Conservation (phyloP, 2,329 filamentous ascomycete species). For the Hypoxylon sp. region DNA sequence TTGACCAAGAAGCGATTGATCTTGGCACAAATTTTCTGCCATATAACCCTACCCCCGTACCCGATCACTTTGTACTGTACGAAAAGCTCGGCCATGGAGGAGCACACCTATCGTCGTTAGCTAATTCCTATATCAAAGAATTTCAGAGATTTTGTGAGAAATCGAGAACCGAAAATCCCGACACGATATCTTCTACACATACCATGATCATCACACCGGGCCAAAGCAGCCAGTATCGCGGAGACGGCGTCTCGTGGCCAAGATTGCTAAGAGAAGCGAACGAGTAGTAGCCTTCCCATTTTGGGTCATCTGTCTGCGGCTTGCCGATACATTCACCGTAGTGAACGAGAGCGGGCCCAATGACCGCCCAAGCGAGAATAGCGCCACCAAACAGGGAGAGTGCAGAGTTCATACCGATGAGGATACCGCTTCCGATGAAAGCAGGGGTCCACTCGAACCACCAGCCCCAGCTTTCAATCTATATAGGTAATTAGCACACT, state of each 20-base stretch:
- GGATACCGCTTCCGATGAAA: constrained; percentile 70
- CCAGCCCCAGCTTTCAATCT: constrained; percentile 72
- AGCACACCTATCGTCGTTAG: constrained; percentile 49
- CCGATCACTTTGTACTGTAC: constrained; percentile 58
- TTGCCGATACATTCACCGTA: constrained; percentile 62
- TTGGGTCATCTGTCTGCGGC: constrained; percentile 53
- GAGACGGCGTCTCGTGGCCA: constrained; percentile 53
- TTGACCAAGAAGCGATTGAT: constrained; percentile 57
- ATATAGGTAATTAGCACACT: no score
- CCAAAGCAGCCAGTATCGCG: constrained; percentile 59
- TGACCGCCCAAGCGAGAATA: constrained; percentile 68
- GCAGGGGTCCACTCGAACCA: constrained; percentile 69
- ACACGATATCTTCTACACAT: background rate
- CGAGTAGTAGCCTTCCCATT: constrained; percentile 60
- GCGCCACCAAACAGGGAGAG: constrained; percentile 69
- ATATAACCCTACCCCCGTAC: constrained; percentile 61
- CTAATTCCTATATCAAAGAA: background rate
- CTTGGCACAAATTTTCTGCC: constrained; percentile 59
- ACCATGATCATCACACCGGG: constrained; percentile 58
- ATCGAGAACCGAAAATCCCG: background rate
- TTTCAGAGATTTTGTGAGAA: background rate
- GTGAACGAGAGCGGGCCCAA: constrained; percentile 68
- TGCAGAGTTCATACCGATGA: constrained; percentile 70
- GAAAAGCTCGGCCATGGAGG: constrained; percentile 56
- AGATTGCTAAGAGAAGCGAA: constrained; percentile 54